Evolutionary conservation across 2,329 filamentous ascomycete genomes (phyloP), one percentile per base, ranked within the genome.

Genomic region (Colletotrichum sojae): DNA sequence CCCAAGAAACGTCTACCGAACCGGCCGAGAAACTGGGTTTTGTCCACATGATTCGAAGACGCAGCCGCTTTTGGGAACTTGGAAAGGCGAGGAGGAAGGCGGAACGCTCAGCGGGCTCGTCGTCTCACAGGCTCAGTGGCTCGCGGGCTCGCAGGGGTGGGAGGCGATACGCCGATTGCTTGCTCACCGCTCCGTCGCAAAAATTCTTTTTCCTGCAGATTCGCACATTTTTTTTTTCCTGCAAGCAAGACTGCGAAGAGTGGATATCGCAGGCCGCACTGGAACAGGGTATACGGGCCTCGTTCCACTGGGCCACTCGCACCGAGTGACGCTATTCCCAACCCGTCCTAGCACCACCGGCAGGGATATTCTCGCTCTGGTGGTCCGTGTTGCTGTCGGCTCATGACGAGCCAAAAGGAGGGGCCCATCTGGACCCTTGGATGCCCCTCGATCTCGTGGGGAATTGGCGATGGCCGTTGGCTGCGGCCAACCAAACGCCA

Each of bases 381-480:
- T 67, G 57, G 63, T 55, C 45, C 36, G 65, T 63, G 65, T 52
- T 64, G 59, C 49, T 63, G 40, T 70, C 66, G 55, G 56, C 51
- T 70, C 40, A 66, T 69, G 60, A 69, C 69, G 66, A 69, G 53
- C 61, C n/a, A 66, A 49, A 61, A 56, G 55, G 67, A 70, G 69
- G 69, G 69, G 67, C 60, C 69, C 54, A 45, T 54, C 57, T 56
- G 67, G 62, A 61, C 67, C 63, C 60, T 66, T 61, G 65, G 45
- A 31, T 60, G 25, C 45, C 65, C 64, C 69, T 70, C 67, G 69
- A 71, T 71, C 69, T 71, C 67, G 66, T 71, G 69, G 69, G 67
- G 67, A 63, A 58, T 66, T 55, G 66, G 25, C 55, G 43, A 66
- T 49, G 54, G 16, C 55, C 36, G 62, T 66, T 66, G 67, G 62